Base-by-base conservation (phyloP, 2,329 filamentous ascomycete genomes). In the Chalaropsis ovoidea region DNA sequence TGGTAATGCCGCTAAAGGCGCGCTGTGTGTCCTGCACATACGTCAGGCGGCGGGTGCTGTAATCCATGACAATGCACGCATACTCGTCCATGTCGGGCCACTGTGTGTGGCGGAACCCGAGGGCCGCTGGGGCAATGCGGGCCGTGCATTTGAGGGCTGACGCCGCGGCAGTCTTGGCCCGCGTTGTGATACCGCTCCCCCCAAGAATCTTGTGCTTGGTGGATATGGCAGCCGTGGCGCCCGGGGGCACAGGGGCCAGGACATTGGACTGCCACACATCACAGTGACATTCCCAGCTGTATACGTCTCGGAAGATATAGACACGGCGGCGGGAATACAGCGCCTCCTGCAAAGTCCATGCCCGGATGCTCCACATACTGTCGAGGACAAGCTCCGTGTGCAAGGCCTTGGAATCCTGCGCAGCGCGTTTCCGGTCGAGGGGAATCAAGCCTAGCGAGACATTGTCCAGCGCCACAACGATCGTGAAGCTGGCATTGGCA, bases 41-140 rank as follows among this genome's bases (percentile, higher is more conserved):
- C 0, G 76, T 75, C 64, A 79, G 68, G 52, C 73, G 72, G 6
- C 77, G 71, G 17, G 74, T 70, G 68, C 75, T 78, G 68, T 77
- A 79, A 65, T 78, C 76, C 71, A 76, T 76, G 45, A 73, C 76
- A 45, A 79, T 75, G 19, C 76, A 73, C 24, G 77, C 74, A 67
- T 76, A 79, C 67, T 79, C 77, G 67, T 79, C 77, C 67, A 79
- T 70, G 68, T 79, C 77, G 0, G 77, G 77, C 77, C 77, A 79
- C 10, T 75, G 72, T 2, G 76, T 66, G 58, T 79, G 77, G 47
- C 74, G 74, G 60, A 73, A 79, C 17, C 71, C 77, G 67, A 77
- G 72, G 0, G 70, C 71, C 0, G 77, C 72, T 8, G 71, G 68
- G 0, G 72, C 71, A 15, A 77, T 61, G n/a, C 70, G 69, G 41